A percentile compares a stretch with the other conserved stretches of the same genome.
phyloP scores from a whole-genome alignment of 1,284 basidiomycete genomes.

The Cryptococcus sp. region DNA sequence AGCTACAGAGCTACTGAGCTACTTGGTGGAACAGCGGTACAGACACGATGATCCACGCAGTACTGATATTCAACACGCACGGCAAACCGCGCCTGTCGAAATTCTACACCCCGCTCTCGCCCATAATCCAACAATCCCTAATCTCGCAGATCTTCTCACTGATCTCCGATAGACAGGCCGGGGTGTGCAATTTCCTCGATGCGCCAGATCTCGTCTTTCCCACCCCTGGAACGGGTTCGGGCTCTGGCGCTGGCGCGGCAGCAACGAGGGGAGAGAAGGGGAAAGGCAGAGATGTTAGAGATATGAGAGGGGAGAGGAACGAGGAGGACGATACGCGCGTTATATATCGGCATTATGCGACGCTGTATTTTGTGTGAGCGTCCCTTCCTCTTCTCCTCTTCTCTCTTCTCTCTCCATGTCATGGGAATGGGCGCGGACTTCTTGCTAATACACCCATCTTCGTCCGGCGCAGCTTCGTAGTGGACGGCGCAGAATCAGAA shows the following conservation, averaged over 20 bases:
- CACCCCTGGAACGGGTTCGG: too few relatives aligned
- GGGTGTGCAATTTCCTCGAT: constrained; percentile 89
- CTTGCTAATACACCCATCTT: not conserved
- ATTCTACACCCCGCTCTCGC: constrained; percentile 87
- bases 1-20: too few relatives aligned
- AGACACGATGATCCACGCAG: constrained; percentile 80
- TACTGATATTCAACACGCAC: constrained; percentile 67
- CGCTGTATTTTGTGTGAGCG: constrained; percentile 80
- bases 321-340: constrained; percentile 54
- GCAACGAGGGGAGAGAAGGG: constrained; percentile 10
- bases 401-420: not conserved
- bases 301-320: constrained; percentile 14
- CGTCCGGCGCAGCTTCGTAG: constrained; percentile 67
- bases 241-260: constrained; percentile 5
- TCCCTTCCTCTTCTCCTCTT: constrained; percentile 1
- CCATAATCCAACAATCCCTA: constrained; percentile 65
- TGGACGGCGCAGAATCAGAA: constrained; percentile 93
- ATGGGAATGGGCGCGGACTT: not conserved
- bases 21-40: not conserved
- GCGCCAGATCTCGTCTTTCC: constrained; percentile 72
- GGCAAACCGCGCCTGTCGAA: constrained; percentile 89
- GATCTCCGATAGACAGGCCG: constrained; percentile 71
- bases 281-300: constrained; percentile 27
- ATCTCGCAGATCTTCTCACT: constrained; percentile 83
- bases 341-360: constrained; percentile 74